Conservation (phyloP, 805 yeast genomes). For the Vanderwaltozyma tropicalis region DNA sequence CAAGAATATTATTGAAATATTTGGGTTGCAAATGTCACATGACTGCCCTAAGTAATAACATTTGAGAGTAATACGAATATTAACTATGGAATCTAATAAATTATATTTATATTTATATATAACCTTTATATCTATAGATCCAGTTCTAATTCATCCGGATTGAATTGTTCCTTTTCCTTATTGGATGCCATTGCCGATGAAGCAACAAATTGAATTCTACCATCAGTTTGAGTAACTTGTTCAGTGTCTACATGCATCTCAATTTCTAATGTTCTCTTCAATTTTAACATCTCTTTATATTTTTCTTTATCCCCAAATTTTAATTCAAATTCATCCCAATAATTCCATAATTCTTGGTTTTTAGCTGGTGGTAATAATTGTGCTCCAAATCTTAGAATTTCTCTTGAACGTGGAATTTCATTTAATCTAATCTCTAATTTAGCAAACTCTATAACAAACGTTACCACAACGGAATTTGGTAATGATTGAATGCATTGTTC, state of each 20-base stretch:
- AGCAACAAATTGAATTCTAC: conserved; percentile 38
- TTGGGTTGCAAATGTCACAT: too few species aligned
- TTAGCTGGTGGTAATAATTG: conserved; percentile 31
- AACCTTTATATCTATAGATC: conserved; percentile 28
- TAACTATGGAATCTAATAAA: too few species aligned
- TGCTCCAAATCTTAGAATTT: conserved; percentile 46
- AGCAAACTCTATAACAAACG: conserved; percentile 44
- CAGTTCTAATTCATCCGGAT: conserved; percentile 54
- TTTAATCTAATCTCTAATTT: conserved; percentile 42
- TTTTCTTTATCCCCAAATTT: conserved; percentile 59
- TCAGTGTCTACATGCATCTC: conserved; percentile 24
- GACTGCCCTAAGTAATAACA: too few species aligned
- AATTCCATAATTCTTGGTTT: conserved; percentile 41
- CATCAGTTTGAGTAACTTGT: conserved; percentile 14
- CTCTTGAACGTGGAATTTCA: conserved; percentile 53
- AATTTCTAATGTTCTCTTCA: conserved; percentile 36
- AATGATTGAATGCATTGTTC: conserved; percentile 42
- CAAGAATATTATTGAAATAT: too few species aligned
- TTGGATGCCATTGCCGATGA: conserved; percentile 33
- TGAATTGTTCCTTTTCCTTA: conserved; percentile 27
- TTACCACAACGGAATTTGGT: conserved; percentile 33
- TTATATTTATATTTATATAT: too few species aligned
- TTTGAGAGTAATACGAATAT: too few species aligned
- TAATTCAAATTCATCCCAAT: conserved; percentile 70
- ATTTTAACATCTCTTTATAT: conserved; percentile 62